Evolutionary conservation across 1,284 basidiomycete genomes (phyloP), one percentile per base, ranked within the genome.

Genomic region (Coriolopsis trogii): DNA sequence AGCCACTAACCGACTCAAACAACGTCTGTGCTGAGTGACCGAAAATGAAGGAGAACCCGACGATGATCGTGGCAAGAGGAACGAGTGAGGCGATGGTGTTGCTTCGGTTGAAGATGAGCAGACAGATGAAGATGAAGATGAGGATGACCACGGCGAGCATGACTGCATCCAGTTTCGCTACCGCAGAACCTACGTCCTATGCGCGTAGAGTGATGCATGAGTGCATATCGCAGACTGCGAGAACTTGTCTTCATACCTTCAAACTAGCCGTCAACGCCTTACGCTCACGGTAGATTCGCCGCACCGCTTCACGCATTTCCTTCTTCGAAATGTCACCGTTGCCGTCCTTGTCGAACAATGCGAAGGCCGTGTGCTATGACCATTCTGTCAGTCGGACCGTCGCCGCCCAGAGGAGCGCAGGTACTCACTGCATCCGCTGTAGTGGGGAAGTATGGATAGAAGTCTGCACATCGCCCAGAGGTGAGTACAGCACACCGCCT

Each of bases 291-390:
- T 93, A 93, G 45, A 93, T 92, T 26, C 89, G 75, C 61, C 91
- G 86, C 3, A 93, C 91, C 1, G 87, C 89, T 63, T 91, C 87
- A 37, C 91, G 81, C 89, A 93, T 93, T 71, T 93, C 91, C 28
- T 75, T 77, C 67, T 85, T 91, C 15, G 77, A 80, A 50, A 93
- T 89, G 62, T 93, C 90, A 8, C 90, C 91, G 62, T 93, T 93
- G 13, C 79, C 83, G 65, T 93, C 91, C 63, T 88, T 88, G 66
- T 93, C 91, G 56, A 93, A 93, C 6, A 92, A 63, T 16, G 74
- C 72, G 60, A 93, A 93, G 2, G 90, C 91, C 23, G 80, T 78
- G 53, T 83, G 78, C 83, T 87, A 61, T 9, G n/a, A 16, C 20
- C 13, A 6, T 21, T 46, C 15, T 23, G 38, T 13, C 20, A 18